Conservation (phyloP, 1,284 basidiomycete species). For the Porodaedalea pini region DNA sequence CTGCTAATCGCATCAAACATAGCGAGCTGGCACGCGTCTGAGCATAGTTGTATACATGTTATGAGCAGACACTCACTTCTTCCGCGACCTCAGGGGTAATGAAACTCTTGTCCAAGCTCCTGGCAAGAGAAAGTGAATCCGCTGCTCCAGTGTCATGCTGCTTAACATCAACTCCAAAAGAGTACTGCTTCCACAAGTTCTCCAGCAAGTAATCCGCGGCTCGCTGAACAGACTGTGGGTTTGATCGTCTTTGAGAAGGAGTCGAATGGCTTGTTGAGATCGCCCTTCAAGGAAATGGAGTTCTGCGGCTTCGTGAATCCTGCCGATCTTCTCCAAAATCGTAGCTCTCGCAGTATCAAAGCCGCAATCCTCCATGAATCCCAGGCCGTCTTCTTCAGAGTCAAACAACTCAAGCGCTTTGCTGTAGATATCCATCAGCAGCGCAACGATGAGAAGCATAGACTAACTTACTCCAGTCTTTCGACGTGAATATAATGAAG, state of each 20-base stretch:
- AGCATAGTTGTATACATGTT: not conserved
- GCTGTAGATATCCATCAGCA: constrained; percentile 29
- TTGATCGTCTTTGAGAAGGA: constrained; percentile 39
- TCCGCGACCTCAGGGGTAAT: not conserved
- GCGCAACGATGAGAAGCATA: not conserved
- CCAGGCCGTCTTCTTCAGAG: constrained; percentile 48
- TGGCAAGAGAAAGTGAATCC: not conserved
- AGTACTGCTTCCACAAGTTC: constrained; percentile 14
- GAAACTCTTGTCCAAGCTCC: not conserved
- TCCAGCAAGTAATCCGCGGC: constrained; percentile 14
- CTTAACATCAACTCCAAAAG: constrained; percentile 11
- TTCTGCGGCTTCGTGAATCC: constrained; percentile 51
- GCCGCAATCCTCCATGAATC: constrained; percentile 55
- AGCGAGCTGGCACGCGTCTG: constrained; percentile 7
- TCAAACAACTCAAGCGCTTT: constrained; percentile 48
- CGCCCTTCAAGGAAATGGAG: constrained; percentile 51
- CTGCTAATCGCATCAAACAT: constrained; percentile 14
- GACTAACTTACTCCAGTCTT: not conserved
- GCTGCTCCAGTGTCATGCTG: not conserved
- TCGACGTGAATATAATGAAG: constrained; percentile 45
- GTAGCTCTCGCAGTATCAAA: constrained; percentile 50
- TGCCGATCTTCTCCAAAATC: constrained; percentile 45
- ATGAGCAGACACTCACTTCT: constrained; percentile 12
- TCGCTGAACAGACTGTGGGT: constrained; percentile 11
- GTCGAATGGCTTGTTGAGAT: constrained; percentile 43